Evolutionary conservation across 176 grass and related monocot genomes (phyloP).

Genomic region (Oryza rufipogon): DNA sequence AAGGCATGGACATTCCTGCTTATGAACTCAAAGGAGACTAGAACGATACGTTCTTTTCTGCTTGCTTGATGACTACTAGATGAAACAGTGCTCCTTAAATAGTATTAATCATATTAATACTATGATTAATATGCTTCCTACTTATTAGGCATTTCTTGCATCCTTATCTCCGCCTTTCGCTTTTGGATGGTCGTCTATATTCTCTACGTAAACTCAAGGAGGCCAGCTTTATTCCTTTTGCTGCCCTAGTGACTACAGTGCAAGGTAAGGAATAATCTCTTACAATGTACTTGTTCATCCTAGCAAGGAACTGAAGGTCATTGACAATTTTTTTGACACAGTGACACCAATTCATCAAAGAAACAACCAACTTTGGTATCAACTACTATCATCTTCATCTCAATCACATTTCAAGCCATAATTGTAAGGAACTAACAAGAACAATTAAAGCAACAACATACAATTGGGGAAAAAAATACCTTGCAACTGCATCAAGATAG

Average conservation of each 20-base stretch:
- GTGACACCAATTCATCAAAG: neutral
- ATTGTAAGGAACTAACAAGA: neutral
- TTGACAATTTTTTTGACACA: neutral
- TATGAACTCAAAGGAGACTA: slow-evolving; percentile 8
- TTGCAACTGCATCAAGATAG: neutral
- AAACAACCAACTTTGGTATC: slow-evolving; percentile 10
- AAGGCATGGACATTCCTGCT: neutral
- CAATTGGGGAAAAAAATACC: neutral
- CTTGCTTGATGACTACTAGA: neutral
- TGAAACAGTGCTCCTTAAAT: slow-evolving; percentile 3
- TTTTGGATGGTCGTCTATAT: neutral
- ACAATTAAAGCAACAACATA: neutral
- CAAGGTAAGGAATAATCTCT: slow-evolving; percentile 26
- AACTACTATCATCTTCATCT: neutral
- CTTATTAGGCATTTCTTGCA: neutral
- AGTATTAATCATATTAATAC: no score
- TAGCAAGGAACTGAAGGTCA: slow-evolving; percentile 4
- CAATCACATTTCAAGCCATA: slow-evolving; percentile 8
- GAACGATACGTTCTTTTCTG: slow-evolving; percentile 10
- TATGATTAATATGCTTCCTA: no score
- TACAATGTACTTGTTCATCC: slow-evolving; percentile 13
- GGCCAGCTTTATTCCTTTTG: slow-evolving; percentile 19
- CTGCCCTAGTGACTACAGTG: neutral
- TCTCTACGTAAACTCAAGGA: slow-evolving; percentile 40
- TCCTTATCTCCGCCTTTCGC: slow-evolving; percentile 38